A percentile compares a stretch with the other conserved stretches of the same genome.
These are phyloP conservation scores for Candida sojae DNA, from an alignment of 1,139 yeast genomes.

Conservation along the genomic window DNA sequence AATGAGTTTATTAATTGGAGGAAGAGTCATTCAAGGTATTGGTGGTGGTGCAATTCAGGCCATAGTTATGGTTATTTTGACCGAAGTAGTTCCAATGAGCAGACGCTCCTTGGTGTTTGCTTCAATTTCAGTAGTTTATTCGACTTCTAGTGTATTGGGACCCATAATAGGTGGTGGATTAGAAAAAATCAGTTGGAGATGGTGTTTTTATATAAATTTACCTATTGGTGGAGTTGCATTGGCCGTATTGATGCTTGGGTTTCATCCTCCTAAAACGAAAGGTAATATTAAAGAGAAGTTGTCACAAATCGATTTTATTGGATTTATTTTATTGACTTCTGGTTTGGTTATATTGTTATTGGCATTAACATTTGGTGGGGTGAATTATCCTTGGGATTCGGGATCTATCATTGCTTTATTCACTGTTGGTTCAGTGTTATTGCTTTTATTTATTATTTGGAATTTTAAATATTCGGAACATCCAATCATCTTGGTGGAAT, in stretches of 20 bases:
- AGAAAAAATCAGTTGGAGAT: conserved; percentile 69
- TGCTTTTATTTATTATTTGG: conserved; percentile 45
- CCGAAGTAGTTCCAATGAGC: conserved; percentile 63
- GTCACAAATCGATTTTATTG: conserved; percentile 33
- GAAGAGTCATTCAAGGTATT: conserved; percentile 68
- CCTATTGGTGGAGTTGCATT: conserved; percentile 67
- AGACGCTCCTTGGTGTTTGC: conserved; percentile 55
- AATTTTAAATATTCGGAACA: conserved; percentile 46
- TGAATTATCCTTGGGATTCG: conserved; percentile 43
- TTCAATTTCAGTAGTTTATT: conserved; percentile 52
- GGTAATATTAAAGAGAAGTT: conserved; percentile 45
- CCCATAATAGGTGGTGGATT: conserved; percentile 73
- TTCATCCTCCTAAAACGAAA: conserved; percentile 55
- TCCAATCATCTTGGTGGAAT: conserved; percentile 49
- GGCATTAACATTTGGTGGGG: conserved; percentile 39
- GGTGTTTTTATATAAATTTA: conserved; percentile 75
- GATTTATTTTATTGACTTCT: conserved; percentile 28
- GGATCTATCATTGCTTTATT: conserved; percentile 57
- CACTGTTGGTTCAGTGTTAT: conserved; percentile 51
- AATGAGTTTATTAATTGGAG: conserved; percentile 67
- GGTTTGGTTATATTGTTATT: conserved; percentile 34
- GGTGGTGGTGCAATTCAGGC: conserved; percentile 75
- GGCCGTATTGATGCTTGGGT: conserved; percentile 44
- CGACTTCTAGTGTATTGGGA: conserved; percentile 54
- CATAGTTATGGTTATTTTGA: conserved; percentile 56